Evolutionary conservation across 495 filamentous ascomycete species (phyloP), one percentile per base, ranked within the genome.

Genomic region (Xylaria curta): DNA sequence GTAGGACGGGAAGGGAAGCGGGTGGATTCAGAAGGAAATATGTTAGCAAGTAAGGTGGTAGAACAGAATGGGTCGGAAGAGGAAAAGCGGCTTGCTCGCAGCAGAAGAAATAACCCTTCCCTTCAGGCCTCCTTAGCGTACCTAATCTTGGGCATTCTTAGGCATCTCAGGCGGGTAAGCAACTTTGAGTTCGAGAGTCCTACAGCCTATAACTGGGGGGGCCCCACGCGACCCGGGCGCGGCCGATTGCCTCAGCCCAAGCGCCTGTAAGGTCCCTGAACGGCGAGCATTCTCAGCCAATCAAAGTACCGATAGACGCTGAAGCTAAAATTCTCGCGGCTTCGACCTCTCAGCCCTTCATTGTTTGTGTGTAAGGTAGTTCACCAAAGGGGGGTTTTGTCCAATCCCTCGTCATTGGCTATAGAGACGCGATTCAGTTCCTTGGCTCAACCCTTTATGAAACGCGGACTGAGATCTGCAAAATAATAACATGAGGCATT

Each of bases 101-200:
- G 59, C 68, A 64, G 60, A 70, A 38, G 60, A 70, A 70, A 70
- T 64, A 56, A 8, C 36, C 26, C 58, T 51, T 51, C 58, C 33
- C 46, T 49, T n/a, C 46, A 49, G 46, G 7, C 17, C 17, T n/a
- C 8, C 46, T n/a, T 47, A 47, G 46, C 7, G 46, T 49, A n/a
- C 33, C 33, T 36, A 36, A 38, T 8, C 36, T 38, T 38, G 8
- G 36, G 36, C 36, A 38, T 38, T 6, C 8, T 38, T 38, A 38
- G 36, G 36, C 36, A 38, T n/a, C 47, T 31, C 31, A 28, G 12
- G 24, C 26, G 2, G 53, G 5, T 53, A 31, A 28, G 53, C 26
- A 28, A 17, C 4, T 3, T 56, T 56, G 13, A 13, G 53, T 56
- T 56, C 24, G 26, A 31, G 53, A 56, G 53, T 31, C 53, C 24